Percentiles rank a stretch among this genome's conserved stretches.
These are phyloP conservation scores for Ilex aquifolium DNA, from an alignment of 257 asterid species.

Conservation along the genomic window DNA sequence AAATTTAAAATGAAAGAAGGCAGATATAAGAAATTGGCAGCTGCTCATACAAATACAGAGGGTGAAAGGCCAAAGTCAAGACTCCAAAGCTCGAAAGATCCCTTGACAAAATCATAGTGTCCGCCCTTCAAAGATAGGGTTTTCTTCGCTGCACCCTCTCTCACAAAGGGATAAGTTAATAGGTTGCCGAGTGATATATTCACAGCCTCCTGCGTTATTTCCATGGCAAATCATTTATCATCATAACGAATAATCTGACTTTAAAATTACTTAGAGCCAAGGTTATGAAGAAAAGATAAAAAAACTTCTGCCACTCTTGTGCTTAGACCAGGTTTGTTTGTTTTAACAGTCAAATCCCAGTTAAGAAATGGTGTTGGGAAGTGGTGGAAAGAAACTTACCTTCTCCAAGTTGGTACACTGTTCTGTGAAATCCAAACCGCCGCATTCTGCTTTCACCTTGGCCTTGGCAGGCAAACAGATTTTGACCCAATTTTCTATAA, in stretches of 20 bases:
- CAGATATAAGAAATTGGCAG: background rate
- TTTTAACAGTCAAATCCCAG: background rate
- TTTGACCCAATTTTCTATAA: slow-evolving; percentile 88
- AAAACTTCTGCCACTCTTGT: background rate
- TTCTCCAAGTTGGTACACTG: slow-evolving; percentile 66
- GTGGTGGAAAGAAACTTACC: slow-evolving; percentile 26
- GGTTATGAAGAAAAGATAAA: background rate
- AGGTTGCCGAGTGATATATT: slow-evolving; percentile 67
- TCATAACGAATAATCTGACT: no score
- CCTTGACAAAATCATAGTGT: slow-evolving; percentile 81
- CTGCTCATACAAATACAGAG: slow-evolving; percentile 23
- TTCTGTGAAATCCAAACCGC: slow-evolving; percentile 33
- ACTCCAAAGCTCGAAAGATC: slow-evolving; percentile 74
- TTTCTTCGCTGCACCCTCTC: slow-evolving; percentile 64
- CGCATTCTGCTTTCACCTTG: slow-evolving; percentile 44
- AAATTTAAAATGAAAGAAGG: no score
- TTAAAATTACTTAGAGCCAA: no score
- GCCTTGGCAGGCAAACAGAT: slow-evolving; percentile 65
- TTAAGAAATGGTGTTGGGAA: background rate
- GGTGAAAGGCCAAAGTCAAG: slow-evolving; percentile 53
- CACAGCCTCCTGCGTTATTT: slow-evolving; percentile 64
- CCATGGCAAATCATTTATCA: no score
- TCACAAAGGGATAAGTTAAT: slow-evolving; percentile 73
- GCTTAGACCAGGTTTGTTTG: no score
- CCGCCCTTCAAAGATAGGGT: slow-evolving; percentile 57